Evolutionary conservation across 805 yeast species (phyloP).

Genomic region (Saccharomycopsis fodiens): DNA sequence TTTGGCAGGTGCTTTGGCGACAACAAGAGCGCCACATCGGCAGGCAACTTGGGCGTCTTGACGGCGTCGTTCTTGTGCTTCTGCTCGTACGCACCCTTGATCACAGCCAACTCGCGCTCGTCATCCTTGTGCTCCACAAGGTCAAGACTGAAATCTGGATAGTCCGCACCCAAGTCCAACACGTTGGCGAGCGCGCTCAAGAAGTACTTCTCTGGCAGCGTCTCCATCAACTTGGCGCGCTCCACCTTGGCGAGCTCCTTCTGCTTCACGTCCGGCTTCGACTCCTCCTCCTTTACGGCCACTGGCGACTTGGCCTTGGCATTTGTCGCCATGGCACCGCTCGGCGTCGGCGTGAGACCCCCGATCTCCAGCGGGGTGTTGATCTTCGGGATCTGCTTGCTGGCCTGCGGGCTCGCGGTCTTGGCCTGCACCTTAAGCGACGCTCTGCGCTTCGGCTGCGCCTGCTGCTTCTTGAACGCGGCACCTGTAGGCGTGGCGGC

Average conservation of each 20-base stretch:
- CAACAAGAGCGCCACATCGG: conserved; percentile 1
- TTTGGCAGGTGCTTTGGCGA: conserved; percentile 17
- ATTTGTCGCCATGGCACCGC: background rate
- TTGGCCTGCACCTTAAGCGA: conserved; percentile 10
- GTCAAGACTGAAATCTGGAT: conserved; percentile 13
- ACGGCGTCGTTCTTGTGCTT: background rate
- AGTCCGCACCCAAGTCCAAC: conserved; percentile 12
- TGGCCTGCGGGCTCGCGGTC: conserved; percentile 12
- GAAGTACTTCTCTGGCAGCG: conserved; percentile 15
- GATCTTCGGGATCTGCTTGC: conserved; percentile 13
- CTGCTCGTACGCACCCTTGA: conserved; percentile 7
- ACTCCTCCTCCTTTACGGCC: conserved; percentile 26
- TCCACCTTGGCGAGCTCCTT: conserved; percentile 6
- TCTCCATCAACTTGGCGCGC: conserved; percentile 6
- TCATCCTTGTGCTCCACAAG: conserved; percentile 8
- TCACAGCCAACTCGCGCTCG: background rate
- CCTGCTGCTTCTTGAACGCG: background rate
- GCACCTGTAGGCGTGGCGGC: background rate
- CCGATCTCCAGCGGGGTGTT: conserved; percentile 18
- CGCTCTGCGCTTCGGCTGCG: conserved; percentile 1
- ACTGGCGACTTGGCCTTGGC: conserved; percentile 4
- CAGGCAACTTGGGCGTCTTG: background rate
- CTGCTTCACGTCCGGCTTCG: conserved; percentile 16
- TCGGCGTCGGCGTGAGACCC: conserved; percentile 17
- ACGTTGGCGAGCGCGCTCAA: conserved; percentile 17